Percentiles rank a stretch among this genome's conserved stretches.
phyloP scores from a whole-genome alignment of 2,329 filamentous ascomycete genomes.

The Fusarium sp. region DNA sequence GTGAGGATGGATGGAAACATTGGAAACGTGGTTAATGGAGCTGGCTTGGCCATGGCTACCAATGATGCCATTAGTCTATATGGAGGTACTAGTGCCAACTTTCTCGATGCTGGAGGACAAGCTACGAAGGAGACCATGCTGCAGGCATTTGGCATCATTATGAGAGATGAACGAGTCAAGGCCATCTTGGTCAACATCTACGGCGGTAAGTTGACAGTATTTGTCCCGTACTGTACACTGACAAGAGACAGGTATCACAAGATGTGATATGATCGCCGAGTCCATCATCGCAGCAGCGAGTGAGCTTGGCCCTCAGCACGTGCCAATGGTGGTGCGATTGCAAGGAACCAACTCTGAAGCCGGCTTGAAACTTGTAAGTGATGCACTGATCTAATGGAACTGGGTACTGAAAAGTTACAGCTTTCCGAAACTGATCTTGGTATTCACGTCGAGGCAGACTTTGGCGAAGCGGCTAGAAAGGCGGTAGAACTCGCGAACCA shows the following conservation, averaged over 20 bases:
- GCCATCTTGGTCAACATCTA: constrained; percentile 72
- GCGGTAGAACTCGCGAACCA: constrained; percentile 39
- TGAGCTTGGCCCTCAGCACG: constrained; percentile 48
- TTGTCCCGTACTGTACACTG: accelerated
- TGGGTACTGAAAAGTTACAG: constrained; percentile 27
- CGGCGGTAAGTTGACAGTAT: constrained; percentile 42
- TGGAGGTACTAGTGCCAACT: constrained; percentile 80
- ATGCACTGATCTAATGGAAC: accelerated
- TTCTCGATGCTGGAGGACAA: constrained; percentile 90
- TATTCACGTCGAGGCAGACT: constrained; percentile 52
- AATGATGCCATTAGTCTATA: constrained; percentile 79
- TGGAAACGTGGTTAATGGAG: constrained; percentile 88
- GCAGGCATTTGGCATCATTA: constrained; percentile 78
- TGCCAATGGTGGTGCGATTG: constrained; percentile 58
- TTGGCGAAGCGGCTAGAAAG: constrained; percentile 49
- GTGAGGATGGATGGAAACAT: constrained; percentile 73
- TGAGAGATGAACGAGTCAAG: constrained; percentile 76
- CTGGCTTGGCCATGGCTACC: constrained; percentile 91
- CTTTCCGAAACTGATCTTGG: constrained; percentile 49
- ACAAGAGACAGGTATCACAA: constrained; percentile 53
- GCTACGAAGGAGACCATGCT: constrained; percentile 85
- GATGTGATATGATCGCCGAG: constrained; percentile 63
- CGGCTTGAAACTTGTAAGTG: constrained; percentile 54
- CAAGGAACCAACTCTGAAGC: constrained; percentile 59
- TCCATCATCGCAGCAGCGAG: constrained; percentile 56